phyloP scores from a whole-genome alignment of 2,329 filamentous ascomycete species.

The Trichoderma breve region DNA sequence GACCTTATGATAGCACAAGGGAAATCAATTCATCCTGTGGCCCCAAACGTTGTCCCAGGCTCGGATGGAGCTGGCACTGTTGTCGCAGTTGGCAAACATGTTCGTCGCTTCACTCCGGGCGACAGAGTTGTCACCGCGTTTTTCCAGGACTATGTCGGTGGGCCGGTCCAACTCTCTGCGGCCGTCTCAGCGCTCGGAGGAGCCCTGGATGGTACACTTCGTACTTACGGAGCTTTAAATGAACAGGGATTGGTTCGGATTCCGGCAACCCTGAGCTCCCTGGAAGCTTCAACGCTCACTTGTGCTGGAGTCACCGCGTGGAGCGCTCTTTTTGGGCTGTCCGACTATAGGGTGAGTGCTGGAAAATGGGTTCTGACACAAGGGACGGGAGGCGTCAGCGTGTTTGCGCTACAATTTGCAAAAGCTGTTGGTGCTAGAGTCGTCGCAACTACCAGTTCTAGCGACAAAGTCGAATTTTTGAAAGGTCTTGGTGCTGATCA shows the following conservation, averaged over 20 bases:
- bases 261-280: not conserved
- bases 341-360: not conserved
- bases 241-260: not conserved
- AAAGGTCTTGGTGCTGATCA: not conserved
- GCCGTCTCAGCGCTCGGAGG: not conserved
- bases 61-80: constrained; percentile 4
- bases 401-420: constrained; percentile 6
- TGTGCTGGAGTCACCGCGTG: not conserved
- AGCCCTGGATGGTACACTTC: not conserved
- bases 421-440: constrained; percentile 5
- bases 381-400: constrained; percentile 5
- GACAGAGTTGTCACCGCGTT: constrained; percentile 6
- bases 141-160: not conserved
- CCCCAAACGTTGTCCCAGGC: not conserved
- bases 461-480: not conserved
- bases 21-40: not conserved
- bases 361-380: constrained; percentile 5
- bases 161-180: not conserved
- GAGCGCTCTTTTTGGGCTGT: constrained; percentile 7
- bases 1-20: not conserved
- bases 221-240: not conserved
- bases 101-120: not conserved
- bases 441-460: constrained; percentile 3
- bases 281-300: not conserved
- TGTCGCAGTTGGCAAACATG: constrained; percentile 1